Percentiles rank a stretch among this genome's conserved stretches.
These are phyloP conservation scores for Calvatia gigantea DNA, from an alignment of 768 basidiomycete genomes.

Conservation along the genomic window DNA sequence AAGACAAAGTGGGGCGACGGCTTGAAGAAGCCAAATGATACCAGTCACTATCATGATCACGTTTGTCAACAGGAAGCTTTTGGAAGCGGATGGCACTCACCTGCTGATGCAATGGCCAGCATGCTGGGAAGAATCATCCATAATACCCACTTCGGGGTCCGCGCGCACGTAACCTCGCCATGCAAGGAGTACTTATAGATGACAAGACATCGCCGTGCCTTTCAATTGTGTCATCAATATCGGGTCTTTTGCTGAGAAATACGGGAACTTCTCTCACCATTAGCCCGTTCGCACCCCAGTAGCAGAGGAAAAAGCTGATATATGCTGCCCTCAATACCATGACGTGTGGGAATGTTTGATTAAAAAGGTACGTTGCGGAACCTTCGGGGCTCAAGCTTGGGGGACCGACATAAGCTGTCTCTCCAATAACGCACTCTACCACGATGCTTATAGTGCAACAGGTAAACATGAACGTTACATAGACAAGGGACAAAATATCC, in stretches of 20 bases:
- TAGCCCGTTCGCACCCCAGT: slow-evolving; percentile 2
- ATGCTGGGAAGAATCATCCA: not conserved
- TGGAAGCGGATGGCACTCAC: not conserved
- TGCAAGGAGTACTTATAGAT: not conserved
- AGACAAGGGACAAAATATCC: not conserved
- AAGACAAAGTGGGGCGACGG: not conserved
- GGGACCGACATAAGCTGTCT: not conserved
- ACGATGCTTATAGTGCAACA: not conserved
- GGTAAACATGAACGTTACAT: not conserved
- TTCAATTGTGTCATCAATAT: not conserved
- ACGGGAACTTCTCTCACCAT: not conserved
- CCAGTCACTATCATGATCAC: not conserved
- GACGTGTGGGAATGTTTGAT: not conserved
- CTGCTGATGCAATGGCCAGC: not conserved
- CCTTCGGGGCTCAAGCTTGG: not conserved
- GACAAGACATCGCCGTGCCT: not conserved
- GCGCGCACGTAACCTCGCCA: not conserved
- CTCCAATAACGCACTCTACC: not conserved
- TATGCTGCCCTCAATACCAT: not conserved
- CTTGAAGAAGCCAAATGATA: not conserved
- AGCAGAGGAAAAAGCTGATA: not conserved
- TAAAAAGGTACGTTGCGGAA: not conserved
- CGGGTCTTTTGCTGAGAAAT: not conserved
- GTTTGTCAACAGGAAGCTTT: not conserved
- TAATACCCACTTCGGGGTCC: not conserved